Evolutionary conservation across 768 basidiomycete genomes (phyloP), one percentile per base, ranked within the genome.

Genomic region (Trametes villosa): DNA sequence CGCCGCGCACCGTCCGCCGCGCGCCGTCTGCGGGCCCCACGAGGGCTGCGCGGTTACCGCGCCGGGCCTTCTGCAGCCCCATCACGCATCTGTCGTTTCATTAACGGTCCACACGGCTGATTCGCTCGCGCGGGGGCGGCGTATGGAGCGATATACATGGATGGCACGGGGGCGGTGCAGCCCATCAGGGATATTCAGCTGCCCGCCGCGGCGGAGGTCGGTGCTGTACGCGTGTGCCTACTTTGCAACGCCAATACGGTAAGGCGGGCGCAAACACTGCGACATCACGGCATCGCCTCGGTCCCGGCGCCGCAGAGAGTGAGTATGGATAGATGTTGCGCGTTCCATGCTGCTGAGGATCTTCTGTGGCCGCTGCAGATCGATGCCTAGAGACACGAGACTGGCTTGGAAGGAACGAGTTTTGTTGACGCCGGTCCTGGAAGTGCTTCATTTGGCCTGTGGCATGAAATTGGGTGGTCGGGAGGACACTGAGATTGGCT

Each of bases 21-120:
- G 30, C 38, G 31, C 50, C 56, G 56, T 57, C 33, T 49, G 56
- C 56, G 56, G 56, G 17, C 26, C 42, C n/a, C 26, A 12, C 56
- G 33, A 18, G 2, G 38, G 47, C 47, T 56, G 46, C 56, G 47
- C 47, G 56, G 55, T 57, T 40, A 41, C 56, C 48, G 42, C 27
- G 36, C 45, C 46, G n/a, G 12, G 47, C 4, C 55, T 48, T 38
- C 33, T 15, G 36, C 36, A 17, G 9, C n/a, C 36, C 27, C 47
- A 49, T 49, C 47, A 57, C 18, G 17, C 56, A 57, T 57, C 56
- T 57, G 56, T 50, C 56, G 56, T 57, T 46, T 57, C 56, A 49
- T 40, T 49, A 30, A 41, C 22, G 50, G 7, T 24, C n/a, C 44
- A 26, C 47, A 30, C 55, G 34, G 26, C 30, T 42, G 56, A 57